phyloP scores from a whole-genome alignment of 805 yeast genomes.

The Sugiyamaella americana region DNA sequence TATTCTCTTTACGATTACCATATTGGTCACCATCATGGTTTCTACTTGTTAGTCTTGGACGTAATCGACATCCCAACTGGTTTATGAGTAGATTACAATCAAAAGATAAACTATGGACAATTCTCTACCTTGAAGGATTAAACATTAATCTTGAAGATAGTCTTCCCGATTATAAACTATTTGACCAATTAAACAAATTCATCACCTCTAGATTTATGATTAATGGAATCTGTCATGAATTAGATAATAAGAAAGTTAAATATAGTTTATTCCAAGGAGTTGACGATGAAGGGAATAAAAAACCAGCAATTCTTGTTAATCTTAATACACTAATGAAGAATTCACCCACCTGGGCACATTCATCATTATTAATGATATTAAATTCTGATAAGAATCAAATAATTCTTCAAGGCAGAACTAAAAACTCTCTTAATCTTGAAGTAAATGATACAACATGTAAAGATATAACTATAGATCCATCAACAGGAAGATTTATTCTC shows the following conservation, averaged over 20 bases:
- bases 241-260: conserved; percentile 21
- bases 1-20: conserved; percentile 30
- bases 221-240: conserved; percentile 28
- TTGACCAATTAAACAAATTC: conserved; percentile 22
- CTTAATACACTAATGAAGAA: conserved; percentile 11
- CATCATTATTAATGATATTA: conserved; percentile 15
- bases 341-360: conserved; percentile 20
- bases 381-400: conserved; percentile 6
- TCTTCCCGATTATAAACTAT: conserved; percentile 26
- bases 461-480: conserved; percentile 22
- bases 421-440: conserved; percentile 3
- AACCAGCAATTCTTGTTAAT: conserved; percentile 18
- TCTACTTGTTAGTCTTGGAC: conserved; percentile 31
- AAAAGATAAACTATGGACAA: conserved; percentile 23
- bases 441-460: neutral
- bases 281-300: conserved; percentile 1
- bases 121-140: conserved; percentile 23
- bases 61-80: conserved; percentile 25
- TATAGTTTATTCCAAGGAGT: conserved; percentile 16
- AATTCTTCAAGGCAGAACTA: conserved; percentile 20
- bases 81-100: conserved; percentile 33
- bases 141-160: conserved; percentile 13
- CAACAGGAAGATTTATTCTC: conserved; percentile 19
- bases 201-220: conserved; percentile 27
- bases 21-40: conserved; percentile 39